Evolutionary conservation across 805 yeast species (phyloP).

Genomic region (Kazachstania kunashirensis): DNA sequence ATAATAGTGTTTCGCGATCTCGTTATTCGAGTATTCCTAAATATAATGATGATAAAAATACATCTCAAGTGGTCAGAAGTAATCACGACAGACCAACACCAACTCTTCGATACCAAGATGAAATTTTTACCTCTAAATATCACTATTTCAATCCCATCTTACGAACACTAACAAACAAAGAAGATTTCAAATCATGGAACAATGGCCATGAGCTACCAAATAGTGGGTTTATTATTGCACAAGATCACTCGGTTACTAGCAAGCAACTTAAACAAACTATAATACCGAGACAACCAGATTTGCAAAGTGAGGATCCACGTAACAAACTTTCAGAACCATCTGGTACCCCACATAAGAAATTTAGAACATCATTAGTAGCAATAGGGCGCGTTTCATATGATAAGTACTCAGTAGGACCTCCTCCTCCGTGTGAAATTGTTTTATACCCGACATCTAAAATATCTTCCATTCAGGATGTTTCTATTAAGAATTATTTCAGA

Average conservation of each 20-base stretch:
- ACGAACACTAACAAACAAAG: conserved; percentile 14
- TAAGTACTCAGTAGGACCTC: conserved; percentile 61
- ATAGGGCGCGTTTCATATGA: conserved; percentile 42
- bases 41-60: too few species aligned
- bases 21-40: neutral
- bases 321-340: neutral
- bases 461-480: conserved; percentile 13
- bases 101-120: conserved; percentile 15
- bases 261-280: conserved; percentile 9
- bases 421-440: conserved; percentile 61
- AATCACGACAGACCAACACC: conserved; percentile 16
- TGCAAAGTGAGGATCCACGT: conserved; percentile 23
- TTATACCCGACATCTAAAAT: conserved; percentile 41
- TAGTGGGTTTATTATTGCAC: conserved; percentile 18
- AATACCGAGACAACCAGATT: conserved; percentile 15
- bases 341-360: conserved; percentile 10
- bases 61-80: too few species aligned
- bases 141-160: conserved; percentile 25
- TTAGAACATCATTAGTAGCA: conserved; percentile 9
- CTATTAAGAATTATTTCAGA: conserved; percentile 42
- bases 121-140: conserved; percentile 17
- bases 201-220: conserved; percentile 12
- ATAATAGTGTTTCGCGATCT: neutral
- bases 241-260: conserved; percentile 9
- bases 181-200: conserved; percentile 22